Percentiles rank a stretch among this genome's conserved stretches.
Conservation (phyloP, 164 flowering plant species). For the Akebia trifoliata region DNA sequence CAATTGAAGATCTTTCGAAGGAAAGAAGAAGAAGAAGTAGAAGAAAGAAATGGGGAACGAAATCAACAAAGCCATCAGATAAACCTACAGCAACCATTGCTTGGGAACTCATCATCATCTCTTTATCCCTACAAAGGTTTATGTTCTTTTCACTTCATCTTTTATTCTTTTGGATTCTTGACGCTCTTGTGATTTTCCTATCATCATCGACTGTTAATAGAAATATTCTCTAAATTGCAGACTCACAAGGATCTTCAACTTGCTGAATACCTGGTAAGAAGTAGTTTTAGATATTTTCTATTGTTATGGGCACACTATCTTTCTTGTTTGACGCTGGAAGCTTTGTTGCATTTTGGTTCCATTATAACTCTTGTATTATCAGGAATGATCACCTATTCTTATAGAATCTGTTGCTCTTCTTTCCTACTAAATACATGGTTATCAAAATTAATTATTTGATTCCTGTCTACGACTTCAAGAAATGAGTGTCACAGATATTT, state of each 20-base stretch:
- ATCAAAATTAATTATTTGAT: too few relatives aligned
- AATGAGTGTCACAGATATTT: too few relatives aligned
- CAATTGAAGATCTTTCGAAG: too few relatives aligned
- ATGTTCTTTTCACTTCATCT: constrained; percentile 2
- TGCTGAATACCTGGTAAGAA: constrained; percentile 69
- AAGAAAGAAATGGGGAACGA: too few relatives aligned
- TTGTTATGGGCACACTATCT: neutral
- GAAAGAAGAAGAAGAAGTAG: too few relatives aligned
- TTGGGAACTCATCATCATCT: too few relatives aligned
- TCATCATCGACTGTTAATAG: neutral
- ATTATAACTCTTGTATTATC: neutral
- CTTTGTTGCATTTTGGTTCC: neutral
- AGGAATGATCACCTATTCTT: neutral
- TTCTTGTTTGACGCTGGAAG: neutral
- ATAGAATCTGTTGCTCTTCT: neutral
- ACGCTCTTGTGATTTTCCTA: constrained; percentile 1
- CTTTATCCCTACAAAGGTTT: too few relatives aligned
- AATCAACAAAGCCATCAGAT: too few relatives aligned
- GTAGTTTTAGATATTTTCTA: neutral
- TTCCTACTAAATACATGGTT: too few relatives aligned
- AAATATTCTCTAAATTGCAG: constrained; percentile 32
- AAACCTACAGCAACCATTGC: too few relatives aligned
- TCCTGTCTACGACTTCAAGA: too few relatives aligned
- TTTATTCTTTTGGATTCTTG: too few relatives aligned
- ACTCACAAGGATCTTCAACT: constrained; percentile 53